Base-by-base conservation (phyloP, 768 basidiomycete genomes). In the Cantharellus anzutake region DNA sequence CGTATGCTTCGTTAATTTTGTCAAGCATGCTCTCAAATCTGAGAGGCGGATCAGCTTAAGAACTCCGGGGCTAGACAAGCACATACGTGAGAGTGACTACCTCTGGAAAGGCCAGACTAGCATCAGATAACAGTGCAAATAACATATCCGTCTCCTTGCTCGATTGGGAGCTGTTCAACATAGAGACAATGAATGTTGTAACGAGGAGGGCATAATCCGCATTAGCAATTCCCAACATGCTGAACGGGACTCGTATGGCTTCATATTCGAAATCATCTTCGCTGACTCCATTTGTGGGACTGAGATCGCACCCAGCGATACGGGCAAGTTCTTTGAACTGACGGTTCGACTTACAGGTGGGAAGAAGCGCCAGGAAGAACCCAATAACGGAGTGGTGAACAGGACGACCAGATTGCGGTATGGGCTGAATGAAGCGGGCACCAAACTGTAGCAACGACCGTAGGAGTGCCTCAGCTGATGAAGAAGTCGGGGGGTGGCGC, bases 71-170 rank as follows among this genome's bases (percentile, higher is more conserved):
- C 48, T 42, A n/a, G 5, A 57, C 48, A 29, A 5, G n/a, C 7
- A 79, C 88, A 62, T 73, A 90, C 88, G 79, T 76, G 67, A 87
- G 75, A 2, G 80, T 72, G 34, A 89, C 73, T 29, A 82, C 76
- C 20, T 90, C 85, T 1, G 89, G 89, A 69, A 80, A 84, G 4
- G 73, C 70, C 4, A 71, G 70, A 14, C 81, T 78, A 11, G 89
- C 76, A 50, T 89, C 83, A 39, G 85, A 79, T 39, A 96, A 74
- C 40, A 94, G 68, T 53, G 76, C 75, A 68, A 84, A 92, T 51
- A 93, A 69, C 44, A 92, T 82, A 67, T 88, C 80, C 2, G 82
- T 83, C 70, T 96, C 92, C 1, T 76, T 73, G 63, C 89, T 86
- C 2, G 83, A 81, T 66, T 87, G 82, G 1, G 86, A 82, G 4